phyloP scores from a whole-genome alignment of 192 early-diverging fungal genomes.

The Phycomyces blakesleeanus region DNA sequence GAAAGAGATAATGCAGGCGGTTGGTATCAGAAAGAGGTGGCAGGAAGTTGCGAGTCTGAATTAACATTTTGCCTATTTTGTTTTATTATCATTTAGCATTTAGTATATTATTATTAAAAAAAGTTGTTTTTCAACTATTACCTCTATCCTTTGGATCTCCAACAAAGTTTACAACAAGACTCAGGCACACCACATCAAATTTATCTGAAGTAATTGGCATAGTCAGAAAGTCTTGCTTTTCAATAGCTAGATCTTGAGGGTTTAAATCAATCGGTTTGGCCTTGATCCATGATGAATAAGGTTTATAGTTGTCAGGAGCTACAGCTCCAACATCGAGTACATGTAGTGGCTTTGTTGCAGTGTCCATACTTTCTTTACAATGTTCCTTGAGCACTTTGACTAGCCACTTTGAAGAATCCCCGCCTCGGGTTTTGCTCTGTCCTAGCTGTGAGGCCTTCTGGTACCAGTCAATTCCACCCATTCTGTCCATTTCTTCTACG shows the following conservation, averaged over 20 bases:
- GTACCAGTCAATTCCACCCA: slow-evolving; percentile 88
- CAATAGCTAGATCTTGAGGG: slow-evolving; percentile 68
- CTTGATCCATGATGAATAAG: slow-evolving; percentile 62
- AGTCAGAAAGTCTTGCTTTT: slow-evolving; percentile 81
- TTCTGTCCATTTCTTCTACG: slow-evolving; percentile 50
- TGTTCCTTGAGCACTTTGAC: slow-evolving; percentile 48
- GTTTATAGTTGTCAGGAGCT: slow-evolving; percentile 68
- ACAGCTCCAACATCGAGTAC: slow-evolving; percentile 87
- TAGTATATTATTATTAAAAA: no score
- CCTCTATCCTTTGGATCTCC: slow-evolving; percentile 70
- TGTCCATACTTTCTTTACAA: neutral
- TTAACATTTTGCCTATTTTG: slow-evolving; percentile 37
- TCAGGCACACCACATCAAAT: slow-evolving; percentile 79
- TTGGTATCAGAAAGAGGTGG: neutral
- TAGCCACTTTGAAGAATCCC: slow-evolving; percentile 81
- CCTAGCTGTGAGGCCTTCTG: slow-evolving; percentile 80
- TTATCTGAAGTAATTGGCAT: slow-evolving; percentile 44
- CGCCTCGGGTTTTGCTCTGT: slow-evolving; percentile 77
- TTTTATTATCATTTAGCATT: neutral
- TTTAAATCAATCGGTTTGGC: slow-evolving; percentile 85
- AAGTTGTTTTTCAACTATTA: neutral
- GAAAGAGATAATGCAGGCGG: slow-evolving; percentile 53
- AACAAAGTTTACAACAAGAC: slow-evolving; percentile 88
- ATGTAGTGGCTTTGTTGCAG: slow-evolving; percentile 31
- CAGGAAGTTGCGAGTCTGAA: slow-evolving; percentile 30